Evolutionary conservation across 768 basidiomycete species (phyloP).

Genomic region (Leccinellum luteum): DNA sequence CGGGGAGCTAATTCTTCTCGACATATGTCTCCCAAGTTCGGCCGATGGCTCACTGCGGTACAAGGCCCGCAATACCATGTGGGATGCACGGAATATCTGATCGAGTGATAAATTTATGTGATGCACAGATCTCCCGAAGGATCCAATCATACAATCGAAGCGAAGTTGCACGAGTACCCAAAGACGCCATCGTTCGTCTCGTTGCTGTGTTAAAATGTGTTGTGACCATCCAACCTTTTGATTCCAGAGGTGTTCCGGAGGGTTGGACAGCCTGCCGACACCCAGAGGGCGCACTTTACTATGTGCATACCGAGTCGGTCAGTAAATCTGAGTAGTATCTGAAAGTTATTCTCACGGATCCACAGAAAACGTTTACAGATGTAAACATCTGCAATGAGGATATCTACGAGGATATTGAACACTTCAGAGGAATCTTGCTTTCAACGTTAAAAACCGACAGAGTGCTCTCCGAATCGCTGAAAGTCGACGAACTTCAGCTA

Average conservation of each 20-base stretch:
- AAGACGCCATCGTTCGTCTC: slow-evolving; percentile 13
- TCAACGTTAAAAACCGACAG: slow-evolving; percentile 10
- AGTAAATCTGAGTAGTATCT: slow-evolving; percentile 4
- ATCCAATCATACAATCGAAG: slow-evolving; percentile 5
- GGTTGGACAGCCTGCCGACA: slow-evolving; percentile 51
- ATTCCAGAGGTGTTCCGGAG: slow-evolving; percentile 15
- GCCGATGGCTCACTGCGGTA: slow-evolving; percentile 5
- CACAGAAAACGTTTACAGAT: slow-evolving; percentile 56
- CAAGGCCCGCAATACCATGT: slow-evolving; percentile 6
- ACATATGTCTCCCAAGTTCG: slow-evolving; percentile 15
- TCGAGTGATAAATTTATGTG: neutral
- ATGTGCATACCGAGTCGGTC: slow-evolving; percentile 43
- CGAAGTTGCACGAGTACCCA: slow-evolving; percentile 17
- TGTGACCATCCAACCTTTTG: neutral
- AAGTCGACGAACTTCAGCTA: slow-evolving; percentile 36
- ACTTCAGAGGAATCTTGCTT: slow-evolving; percentile 25
- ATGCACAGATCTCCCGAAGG: neutral
- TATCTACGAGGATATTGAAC: slow-evolving; percentile 33
- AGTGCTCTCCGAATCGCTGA: slow-evolving; percentile 25
- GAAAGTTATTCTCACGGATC: neutral
- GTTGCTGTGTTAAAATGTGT: neutral
- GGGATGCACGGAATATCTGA: neutral
- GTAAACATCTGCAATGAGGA: slow-evolving; percentile 44
- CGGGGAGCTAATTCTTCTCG: neutral
- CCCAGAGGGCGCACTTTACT: slow-evolving; percentile 21